Percentiles rank a stretch among this genome's conserved stretches.
These are phyloP conservation scores for Phaeosphaeriaceae sp. DNA, from an alignment of 2,329 filamentous ascomycete genomes.

Conservation along the genomic window DNA sequence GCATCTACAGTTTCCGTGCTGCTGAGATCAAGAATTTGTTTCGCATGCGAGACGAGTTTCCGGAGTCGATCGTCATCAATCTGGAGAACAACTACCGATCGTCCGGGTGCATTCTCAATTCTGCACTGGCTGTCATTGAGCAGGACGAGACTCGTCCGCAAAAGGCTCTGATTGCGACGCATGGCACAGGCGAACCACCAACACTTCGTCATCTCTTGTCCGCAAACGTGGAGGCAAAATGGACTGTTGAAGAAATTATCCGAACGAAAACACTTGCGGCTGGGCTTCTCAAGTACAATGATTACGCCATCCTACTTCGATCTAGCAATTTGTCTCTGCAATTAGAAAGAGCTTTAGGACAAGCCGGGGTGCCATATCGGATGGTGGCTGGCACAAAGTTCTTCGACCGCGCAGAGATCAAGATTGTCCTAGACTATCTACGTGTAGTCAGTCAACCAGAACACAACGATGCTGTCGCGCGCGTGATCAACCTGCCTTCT, in stretches of 20 bases:
- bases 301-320: slow-evolving; percentile 86
- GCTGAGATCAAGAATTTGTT: slow-evolving; percentile 90
- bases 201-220: slow-evolving; percentile 78
- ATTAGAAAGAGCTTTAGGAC: slow-evolving; percentile 84
- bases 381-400: slow-evolving; percentile 94
- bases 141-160: slow-evolving; percentile 83
- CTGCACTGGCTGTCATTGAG: slow-evolving; percentile 85
- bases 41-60: slow-evolving; percentile 78
- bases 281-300: slow-evolving; percentile 73
- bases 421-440: slow-evolving; percentile 85
- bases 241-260: slow-evolving; percentile 86
- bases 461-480: slow-evolving; percentile 83
- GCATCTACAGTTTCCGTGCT: slow-evolving; percentile 94
- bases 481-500: slow-evolving; percentile 84
- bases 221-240: slow-evolving; percentile 77
- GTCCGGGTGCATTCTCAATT: slow-evolving; percentile 80
- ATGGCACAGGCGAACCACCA: slow-evolving; percentile 78
- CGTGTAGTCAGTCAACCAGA: slow-evolving; percentile 83
- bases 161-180: slow-evolving; percentile 81
- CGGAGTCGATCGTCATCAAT: slow-evolving; percentile 79
- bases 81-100: slow-evolving; percentile 96
- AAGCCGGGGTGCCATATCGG: slow-evolving; percentile 81
- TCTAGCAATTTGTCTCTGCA: slow-evolving; percentile 82
- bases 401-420: slow-evolving; percentile 90
- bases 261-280: slow-evolving; percentile 75